Evolutionary conservation across 2,329 filamentous ascomycete genomes (phyloP).

Genomic region (Arthrobotrys conoides): DNA sequence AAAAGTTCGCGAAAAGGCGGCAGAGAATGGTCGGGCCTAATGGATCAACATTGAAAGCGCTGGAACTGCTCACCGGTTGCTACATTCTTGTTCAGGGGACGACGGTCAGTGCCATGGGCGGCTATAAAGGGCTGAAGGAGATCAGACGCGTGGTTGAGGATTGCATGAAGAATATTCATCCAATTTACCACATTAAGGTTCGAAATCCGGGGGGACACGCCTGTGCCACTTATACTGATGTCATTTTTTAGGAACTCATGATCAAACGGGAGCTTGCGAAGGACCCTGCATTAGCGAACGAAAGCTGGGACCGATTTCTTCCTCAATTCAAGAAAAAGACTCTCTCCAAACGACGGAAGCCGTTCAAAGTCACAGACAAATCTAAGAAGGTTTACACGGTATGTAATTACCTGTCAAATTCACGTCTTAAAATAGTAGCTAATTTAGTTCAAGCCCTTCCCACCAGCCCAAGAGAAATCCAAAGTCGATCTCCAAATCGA

Average conservation of each 20-base stretch:
- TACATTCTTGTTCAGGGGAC: constrained; percentile 98
- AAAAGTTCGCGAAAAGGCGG: constrained; percentile 92
- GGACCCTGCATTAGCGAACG: constrained; percentile 85
- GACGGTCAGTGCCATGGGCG: constrained; percentile 91
- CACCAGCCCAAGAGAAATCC: constrained; percentile 96
- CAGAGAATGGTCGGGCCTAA: constrained; percentile 93
- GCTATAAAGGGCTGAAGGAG: constrained; percentile 93
- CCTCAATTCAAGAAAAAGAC: constrained; percentile 97
- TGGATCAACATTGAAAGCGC: constrained; percentile 91
- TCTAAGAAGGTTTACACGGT: constrained; percentile 88
- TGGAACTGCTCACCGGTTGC: constrained; percentile 90
- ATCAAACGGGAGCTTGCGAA: constrained; percentile 93
- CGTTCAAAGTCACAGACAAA: constrained; percentile 92
- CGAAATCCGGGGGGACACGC: constrained; percentile 65
- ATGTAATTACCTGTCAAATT: constrained; percentile 13
- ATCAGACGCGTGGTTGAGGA: constrained; percentile 90
- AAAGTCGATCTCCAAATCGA: constrained; percentile 99
- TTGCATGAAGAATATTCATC: constrained; percentile 95
- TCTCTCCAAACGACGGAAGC: constrained; percentile 84
- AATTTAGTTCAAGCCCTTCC: constrained; percentile 76
- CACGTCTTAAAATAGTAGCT: constrained; percentile 12
- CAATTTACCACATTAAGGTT: constrained; percentile 90
- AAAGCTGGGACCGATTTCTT: constrained; percentile 96
- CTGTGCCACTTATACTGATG: constrained; percentile 18
- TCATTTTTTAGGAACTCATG: constrained; percentile 77